Percentiles rank a stretch among this genome's conserved stretches.
Conservation (phyloP, 75 land plant species). For the Azolla pinnata region DNA sequence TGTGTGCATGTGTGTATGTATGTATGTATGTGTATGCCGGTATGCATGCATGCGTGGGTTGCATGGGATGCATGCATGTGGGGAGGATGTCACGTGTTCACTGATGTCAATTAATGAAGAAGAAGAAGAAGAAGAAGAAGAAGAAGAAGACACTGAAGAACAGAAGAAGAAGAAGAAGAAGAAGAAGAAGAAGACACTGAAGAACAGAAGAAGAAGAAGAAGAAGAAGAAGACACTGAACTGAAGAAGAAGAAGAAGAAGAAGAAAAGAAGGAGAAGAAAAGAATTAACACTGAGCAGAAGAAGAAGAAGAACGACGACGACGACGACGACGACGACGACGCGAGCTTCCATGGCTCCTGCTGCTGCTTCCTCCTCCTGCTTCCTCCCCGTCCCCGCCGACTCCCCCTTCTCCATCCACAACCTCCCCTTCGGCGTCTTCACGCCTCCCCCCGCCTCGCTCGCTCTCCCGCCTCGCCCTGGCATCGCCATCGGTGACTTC, state of each 20-base stretch:
- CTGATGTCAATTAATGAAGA: background rate
- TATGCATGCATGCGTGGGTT: background rate
- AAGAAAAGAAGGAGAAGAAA: background rate
- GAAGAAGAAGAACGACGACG: background rate
- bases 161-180: background rate
- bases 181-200: background rate
- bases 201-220: background rate
- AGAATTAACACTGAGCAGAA: background rate
- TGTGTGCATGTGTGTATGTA: background rate
- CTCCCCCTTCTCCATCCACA: constrained; percentile 32
- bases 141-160: background rate
- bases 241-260: background rate
- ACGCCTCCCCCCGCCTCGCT: constrained; percentile 22
- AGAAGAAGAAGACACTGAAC: background rate
- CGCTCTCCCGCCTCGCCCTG: constrained; percentile 41
- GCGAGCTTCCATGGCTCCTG: background rate
- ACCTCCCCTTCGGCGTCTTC: constrained; percentile 92
- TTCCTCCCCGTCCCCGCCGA: background rate
- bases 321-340: background rate
- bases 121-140: background rate
- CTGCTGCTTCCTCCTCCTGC: background rate
- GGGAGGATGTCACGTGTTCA: background rate
- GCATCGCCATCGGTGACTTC: constrained; percentile 89
- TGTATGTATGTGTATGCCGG: background rate
- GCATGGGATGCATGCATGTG: background rate